A percentile compares a stretch with the other conserved stretches of the same genome.
phyloP scores from a whole-genome alignment of 306 rosid genomes.

The Acacia melanoxylon region DNA sequence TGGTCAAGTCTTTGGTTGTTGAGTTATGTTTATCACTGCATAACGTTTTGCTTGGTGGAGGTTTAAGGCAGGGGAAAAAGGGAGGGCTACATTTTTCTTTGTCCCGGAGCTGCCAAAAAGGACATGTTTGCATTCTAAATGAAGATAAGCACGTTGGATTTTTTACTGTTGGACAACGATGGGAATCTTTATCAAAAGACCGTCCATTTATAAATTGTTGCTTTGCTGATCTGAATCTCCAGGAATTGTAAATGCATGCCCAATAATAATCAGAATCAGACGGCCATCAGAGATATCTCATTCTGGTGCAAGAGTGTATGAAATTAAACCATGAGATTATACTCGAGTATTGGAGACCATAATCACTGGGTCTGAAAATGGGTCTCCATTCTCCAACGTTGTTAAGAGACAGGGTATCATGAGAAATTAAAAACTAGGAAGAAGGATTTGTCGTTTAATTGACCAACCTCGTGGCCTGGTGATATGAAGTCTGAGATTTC shows the following conservation, averaged over 20 bases:
- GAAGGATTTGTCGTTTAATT: neutral
- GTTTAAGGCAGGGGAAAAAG: neutral
- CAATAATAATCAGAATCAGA: neutral
- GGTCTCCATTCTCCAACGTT: neutral
- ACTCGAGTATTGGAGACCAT: neutral
- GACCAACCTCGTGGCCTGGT: neutral
- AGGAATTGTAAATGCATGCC: neutral
- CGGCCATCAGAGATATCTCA: neutral
- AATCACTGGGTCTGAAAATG: neutral
- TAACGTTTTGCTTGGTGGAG: neutral
- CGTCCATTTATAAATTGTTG: neutral
- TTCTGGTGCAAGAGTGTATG: neutral
- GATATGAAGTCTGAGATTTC: constrained; percentile 12
- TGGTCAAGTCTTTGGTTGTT: constrained; percentile 48
- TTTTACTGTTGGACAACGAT: neutral
- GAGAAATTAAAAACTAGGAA: neutral
- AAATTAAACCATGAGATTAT: neutral
- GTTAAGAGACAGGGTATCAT: neutral
- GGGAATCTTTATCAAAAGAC: neutral
- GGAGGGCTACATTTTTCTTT: constrained; percentile 27
- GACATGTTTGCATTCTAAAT: neutral
- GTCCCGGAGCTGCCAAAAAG: constrained; percentile 38
- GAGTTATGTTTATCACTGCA: neutral
- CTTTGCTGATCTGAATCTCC: neutral
- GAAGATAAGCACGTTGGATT: neutral